Evolutionary conservation across 2,329 filamentous ascomycete species (phyloP), one percentile per base, ranked within the genome.

Genomic region (Dryadomyces quercus-mongolicae): DNA sequence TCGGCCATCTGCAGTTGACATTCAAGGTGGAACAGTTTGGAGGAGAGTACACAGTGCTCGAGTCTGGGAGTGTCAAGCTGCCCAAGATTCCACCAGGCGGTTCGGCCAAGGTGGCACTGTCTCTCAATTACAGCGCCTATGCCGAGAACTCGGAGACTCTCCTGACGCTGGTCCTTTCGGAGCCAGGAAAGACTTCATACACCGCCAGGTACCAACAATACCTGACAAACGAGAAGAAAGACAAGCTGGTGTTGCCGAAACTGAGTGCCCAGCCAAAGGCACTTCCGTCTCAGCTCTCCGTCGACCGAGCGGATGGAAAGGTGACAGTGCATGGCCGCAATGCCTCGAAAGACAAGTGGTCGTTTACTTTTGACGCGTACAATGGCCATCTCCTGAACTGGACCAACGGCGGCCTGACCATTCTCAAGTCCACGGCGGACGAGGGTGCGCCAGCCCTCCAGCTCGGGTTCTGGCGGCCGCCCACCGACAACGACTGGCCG

Each of bases 401-500:
- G 77, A 60, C 62, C 2, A 62, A 66, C 18, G 62, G 66, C 44
- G 63, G 65, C 52, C 58, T 64, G 38, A 50, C 64, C 0, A 57
- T 77, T 0, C 63, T 76, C 38, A 25, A 51, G 42, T 21, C 43
- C 6, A 16, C 43, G 43, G 3, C 43, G 5, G 25, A 43, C 13
- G 8, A 22, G 9, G 1, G 5, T 2, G 12, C 70, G 60, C 64
- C 8, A 64, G 66, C 70, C 21, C 64, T 74, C 16, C 60, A 65
- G 9, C 71, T 77, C 1, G 69, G 71, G 6, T 79, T 86, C 66
- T 85, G 81, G 74, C 78, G 82, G 5, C 78, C 82, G 0, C 74
- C 76, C 15, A 86, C 82, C 0, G 80, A 86, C 64, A 86, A 86
- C 60, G 83, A 86, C 61, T 68, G 70, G 0, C 72, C 76, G 0